Evolutionary conservation across 768 basidiomycete genomes (phyloP), one percentile per base, ranked within the genome.

Genomic region (Lentinula detonsa): DNA sequence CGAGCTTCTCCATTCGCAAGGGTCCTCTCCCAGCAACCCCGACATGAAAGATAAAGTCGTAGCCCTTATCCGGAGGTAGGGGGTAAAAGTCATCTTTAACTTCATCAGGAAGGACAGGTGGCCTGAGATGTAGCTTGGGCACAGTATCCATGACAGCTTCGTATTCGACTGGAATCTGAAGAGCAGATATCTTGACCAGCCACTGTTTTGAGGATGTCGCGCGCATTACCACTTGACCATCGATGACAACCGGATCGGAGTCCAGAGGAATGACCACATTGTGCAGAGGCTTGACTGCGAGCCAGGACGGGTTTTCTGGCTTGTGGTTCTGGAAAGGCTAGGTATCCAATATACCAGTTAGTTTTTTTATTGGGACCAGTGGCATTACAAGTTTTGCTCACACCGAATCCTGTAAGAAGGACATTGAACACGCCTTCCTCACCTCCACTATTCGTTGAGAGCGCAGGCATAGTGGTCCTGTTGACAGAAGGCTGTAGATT

Each of bases 31-130:
- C 82, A 5, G 85, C 87, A 18, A 86, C 83, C 3, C 88, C 88
- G 33, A 90, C 77, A 65, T 90, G 88, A 65, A 89, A 81, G 57
- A 89, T 80, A 65, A 90, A 82, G 67, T 89, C 87, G 65, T 84
- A 89, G 11, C 85, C 85, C 55, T 72, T 73, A 18, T 71, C 69
- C 23, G 81, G 80, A 1, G 80, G 72, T 28, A 78, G 63, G 28
- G 78, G 69, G 33, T 73, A 74, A 11, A 55, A 52, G 31, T 65
- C 66, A 13, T 66, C 54, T 16, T 69, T 67, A 5, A 71, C 72
- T n/a, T 75, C 70, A 5, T 72, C 69, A 3, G 78, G 75, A 0
- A 77, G 67, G 18, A 81, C 74, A 7, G 87, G 87, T 1, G 88
- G 87, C 6, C 79, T 74, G n/a, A 78, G 73, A 68, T 89, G 85